phyloP scores from a whole-genome alignment of 192 early-diverging fungal genomes.

The Backusella tarrabulga region DNA sequence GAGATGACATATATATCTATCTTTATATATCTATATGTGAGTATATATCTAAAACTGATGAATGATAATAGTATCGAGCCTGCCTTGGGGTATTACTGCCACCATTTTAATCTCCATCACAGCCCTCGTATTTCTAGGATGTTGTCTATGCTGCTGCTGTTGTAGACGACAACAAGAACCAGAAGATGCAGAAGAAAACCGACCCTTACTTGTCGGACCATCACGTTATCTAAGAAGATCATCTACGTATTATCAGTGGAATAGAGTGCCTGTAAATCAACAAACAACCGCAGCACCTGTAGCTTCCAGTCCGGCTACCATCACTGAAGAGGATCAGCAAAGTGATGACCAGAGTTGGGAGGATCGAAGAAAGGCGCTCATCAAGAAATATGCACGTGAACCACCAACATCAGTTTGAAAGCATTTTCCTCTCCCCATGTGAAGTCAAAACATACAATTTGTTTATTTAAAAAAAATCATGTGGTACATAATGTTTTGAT shows the following conservation, averaged over 20 bases:
- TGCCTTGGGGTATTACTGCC: not conserved
- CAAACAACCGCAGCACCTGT: not conserved
- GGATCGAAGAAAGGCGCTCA: conserved; percentile 8
- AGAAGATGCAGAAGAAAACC: conserved; percentile 8
- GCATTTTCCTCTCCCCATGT: not conserved
- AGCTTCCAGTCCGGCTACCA: not conserved
- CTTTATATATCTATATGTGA: not conserved
- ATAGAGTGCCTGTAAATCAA: not conserved
- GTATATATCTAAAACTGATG: not conserved
- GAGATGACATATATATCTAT: not conserved
- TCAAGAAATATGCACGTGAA: conserved; percentile 23
- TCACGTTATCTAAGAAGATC: not conserved
- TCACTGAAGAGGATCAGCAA: not conserved
- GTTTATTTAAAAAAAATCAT: not conserved
- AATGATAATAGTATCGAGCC: not conserved
- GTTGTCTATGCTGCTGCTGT: not conserved
- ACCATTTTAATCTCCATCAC: not conserved
- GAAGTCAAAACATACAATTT: not conserved
- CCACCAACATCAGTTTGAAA: not conserved
- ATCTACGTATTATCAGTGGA: conserved; percentile 20
- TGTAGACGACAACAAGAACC: not conserved
- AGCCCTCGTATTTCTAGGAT: not conserved
- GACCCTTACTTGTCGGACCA: not conserved
- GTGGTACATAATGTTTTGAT: not conserved
- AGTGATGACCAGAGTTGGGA: conserved; percentile 8